These are phyloP conservation scores for Apiospora kogelbergensis DNA, from an alignment of 2,329 filamentous ascomycete species.

Conservation along the genomic window DNA sequence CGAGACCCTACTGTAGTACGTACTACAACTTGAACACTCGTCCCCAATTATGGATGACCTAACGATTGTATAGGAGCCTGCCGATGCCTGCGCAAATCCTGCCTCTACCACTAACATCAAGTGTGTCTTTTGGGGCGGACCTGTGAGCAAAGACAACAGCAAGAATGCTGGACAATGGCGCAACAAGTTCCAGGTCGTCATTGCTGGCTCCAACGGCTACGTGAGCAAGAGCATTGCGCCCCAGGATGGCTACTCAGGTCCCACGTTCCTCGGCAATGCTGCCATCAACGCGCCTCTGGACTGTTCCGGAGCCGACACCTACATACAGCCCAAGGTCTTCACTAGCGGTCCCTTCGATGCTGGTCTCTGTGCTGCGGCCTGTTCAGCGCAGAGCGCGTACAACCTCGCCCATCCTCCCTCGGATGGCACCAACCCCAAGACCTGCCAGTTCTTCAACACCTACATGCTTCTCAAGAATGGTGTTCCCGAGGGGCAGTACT, in stretches of 20 bases:
- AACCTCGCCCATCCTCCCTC: constrained; percentile 23
- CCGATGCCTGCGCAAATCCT: constrained; percentile 20
- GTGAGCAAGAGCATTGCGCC: constrained; percentile 21
- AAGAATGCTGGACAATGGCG: constrained; percentile 22
- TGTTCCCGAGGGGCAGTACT: constrained; percentile 27
- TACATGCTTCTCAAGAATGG: constrained; percentile 28
- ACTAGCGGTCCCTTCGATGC: constrained; percentile 26
- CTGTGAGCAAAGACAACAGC: constrained; percentile 22
- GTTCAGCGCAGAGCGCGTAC: constrained; percentile 28
- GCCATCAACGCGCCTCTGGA: constrained; percentile 29
- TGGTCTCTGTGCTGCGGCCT: constrained; percentile 28
- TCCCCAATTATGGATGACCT: too few species aligned
- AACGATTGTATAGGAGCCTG: constrained; percentile 15
- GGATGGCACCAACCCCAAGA: constrained; percentile 21
- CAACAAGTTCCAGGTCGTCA: constrained; percentile 33
- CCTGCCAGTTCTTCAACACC: constrained; percentile 27
- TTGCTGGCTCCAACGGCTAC: constrained; percentile 42
- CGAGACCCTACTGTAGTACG: constrained; percentile 23
- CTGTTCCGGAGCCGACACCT: constrained; percentile 26
- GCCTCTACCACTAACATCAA: constrained; percentile 27
- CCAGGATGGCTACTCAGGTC: constrained; percentile 16
- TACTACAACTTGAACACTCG: neutral
- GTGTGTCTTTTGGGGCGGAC: constrained; percentile 30
- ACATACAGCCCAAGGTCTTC: constrained; percentile 31
- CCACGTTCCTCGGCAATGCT: constrained; percentile 24